These are phyloP conservation scores for Pluteus cervinus DNA, from an alignment of 768 basidiomycete species.

Conservation along the genomic window DNA sequence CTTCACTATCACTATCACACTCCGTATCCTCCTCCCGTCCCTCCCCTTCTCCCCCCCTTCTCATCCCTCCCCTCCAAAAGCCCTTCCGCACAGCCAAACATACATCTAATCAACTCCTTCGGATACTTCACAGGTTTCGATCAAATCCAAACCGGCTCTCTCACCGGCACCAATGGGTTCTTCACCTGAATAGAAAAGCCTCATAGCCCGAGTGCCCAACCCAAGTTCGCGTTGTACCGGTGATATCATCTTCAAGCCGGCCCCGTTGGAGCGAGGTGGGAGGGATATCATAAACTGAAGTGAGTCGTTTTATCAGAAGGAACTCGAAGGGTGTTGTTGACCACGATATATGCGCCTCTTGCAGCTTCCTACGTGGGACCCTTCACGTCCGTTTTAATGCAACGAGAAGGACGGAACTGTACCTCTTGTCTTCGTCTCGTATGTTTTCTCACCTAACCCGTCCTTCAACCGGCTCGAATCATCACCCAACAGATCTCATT, in stretches of 20 bases:
- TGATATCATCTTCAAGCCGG: too few relatives aligned
- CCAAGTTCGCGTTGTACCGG: constrained; percentile 54
- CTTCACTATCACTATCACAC: too few relatives aligned
- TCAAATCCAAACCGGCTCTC: constrained; percentile 23
- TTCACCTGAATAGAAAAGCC: constrained; percentile 58
- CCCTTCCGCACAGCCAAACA: too few relatives aligned
- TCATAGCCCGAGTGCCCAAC: constrained; percentile 43
- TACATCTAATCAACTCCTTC: constrained; percentile 34
- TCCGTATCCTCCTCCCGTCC: too few relatives aligned
- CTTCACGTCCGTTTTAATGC: constrained; percentile 37
- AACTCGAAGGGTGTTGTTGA: constrained; percentile 37
- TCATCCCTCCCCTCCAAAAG: constrained; percentile 21
- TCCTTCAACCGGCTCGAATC: constrained; percentile 41
- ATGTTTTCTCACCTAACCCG: constrained; percentile 43
- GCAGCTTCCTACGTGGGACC: constrained; percentile 47
- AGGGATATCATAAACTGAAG: constrained; percentile 54
- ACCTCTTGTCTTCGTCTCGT: constrained; percentile 62
- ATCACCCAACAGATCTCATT: constrained; percentile 50
- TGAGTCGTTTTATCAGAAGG: constrained; percentile 45
- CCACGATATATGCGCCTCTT: constrained; percentile 54
- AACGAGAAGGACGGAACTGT: constrained; percentile 7
- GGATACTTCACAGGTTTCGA: constrained; percentile 38
- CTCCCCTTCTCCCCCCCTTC: constrained; percentile 20
- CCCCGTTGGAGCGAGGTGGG: constrained; percentile 42
- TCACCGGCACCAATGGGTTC: constrained; percentile 45